Percentiles rank a stretch among this genome's conserved stretches.
These are phyloP conservation scores for Trametes villosa DNA, from an alignment of 768 basidiomycete genomes.

Conservation along the genomic window DNA sequence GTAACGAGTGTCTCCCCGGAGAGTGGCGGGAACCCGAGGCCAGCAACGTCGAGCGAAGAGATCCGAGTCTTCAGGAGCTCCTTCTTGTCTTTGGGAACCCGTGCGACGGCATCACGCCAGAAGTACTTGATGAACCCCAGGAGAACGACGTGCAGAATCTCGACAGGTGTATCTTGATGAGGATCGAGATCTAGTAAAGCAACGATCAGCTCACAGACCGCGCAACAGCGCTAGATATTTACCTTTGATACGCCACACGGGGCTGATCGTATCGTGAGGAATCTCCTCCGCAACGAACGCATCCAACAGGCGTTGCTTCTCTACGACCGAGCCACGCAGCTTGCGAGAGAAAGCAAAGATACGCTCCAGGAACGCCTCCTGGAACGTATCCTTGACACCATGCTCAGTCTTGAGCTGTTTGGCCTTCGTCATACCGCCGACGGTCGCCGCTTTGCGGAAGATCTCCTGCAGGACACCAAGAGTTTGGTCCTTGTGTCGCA, in stretches of 20 bases:
- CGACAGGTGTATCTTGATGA: slow-evolving; percentile 48
- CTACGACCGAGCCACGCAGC: background rate
- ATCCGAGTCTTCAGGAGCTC: slow-evolving; percentile 34
- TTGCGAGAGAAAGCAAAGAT: background rate
- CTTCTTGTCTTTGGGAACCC: slow-evolving; percentile 34
- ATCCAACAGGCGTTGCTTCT: slow-evolving; percentile 26
- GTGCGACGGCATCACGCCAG: slow-evolving; percentile 43
- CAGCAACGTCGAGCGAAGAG: slow-evolving; percentile 36
- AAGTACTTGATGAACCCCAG: slow-evolving; percentile 54
- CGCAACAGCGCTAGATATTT: no score
- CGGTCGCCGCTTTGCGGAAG: background rate
- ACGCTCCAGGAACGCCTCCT: slow-evolving; percentile 32
- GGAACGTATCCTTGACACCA: slow-evolving; percentile 42
- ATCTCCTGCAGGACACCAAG: background rate
- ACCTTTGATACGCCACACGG: slow-evolving; percentile 38
- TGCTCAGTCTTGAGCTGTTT: slow-evolving; percentile 31
- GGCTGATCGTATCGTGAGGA: slow-evolving; percentile 35
- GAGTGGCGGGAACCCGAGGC: slow-evolving; percentile 38
- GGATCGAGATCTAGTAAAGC: slow-evolving; percentile 51
- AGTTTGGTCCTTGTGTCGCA: background rate
- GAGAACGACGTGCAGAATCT: slow-evolving; percentile 49
- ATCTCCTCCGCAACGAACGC: slow-evolving; percentile 10
- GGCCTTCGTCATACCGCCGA: slow-evolving; percentile 12
- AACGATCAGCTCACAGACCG: no score
- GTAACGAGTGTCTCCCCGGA: slow-evolving; percentile 39